Evolutionary conservation across 805 yeast species (phyloP).

Genomic region (Lipomyces anomalus): DNA sequence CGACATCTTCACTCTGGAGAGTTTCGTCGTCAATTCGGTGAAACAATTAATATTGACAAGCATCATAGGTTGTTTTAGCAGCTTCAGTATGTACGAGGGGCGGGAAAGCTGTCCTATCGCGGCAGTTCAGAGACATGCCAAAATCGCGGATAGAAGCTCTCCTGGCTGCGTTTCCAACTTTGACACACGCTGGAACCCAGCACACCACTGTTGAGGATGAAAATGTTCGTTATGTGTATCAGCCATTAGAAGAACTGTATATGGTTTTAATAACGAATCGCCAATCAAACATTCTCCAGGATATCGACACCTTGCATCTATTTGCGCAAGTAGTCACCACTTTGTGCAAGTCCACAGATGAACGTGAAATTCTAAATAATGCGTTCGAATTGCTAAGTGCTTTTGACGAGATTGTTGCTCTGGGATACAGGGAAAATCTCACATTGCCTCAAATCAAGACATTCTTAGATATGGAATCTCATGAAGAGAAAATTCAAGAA

Average conservation of each 20-base stretch:
- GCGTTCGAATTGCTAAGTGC: slow-evolving; percentile 88
- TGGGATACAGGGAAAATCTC: slow-evolving; percentile 87
- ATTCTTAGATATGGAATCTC: slow-evolving; percentile 94
- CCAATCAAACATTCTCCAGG: slow-evolving; percentile 87
- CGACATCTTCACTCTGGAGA: no score
- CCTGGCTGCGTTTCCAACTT: slow-evolving; percentile 76
- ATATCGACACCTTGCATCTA: slow-evolving; percentile 82
- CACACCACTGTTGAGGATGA: slow-evolving; percentile 94
- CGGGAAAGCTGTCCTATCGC: slow-evolving; percentile 81
- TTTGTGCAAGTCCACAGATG: slow-evolving; percentile 66
- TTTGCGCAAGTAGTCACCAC: slow-evolving; percentile 78
- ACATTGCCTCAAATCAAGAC: slow-evolving; percentile 77
- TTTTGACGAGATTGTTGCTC: slow-evolving; percentile 84
- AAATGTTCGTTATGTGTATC: slow-evolving; percentile 86
- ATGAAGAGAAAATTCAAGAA: slow-evolving; percentile 97
- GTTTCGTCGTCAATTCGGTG: no score
- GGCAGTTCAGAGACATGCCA: slow-evolving; percentile 83
- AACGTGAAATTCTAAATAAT: slow-evolving; percentile 71
- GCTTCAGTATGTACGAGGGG: slow-evolving; percentile 91
- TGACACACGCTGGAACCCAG: slow-evolving; percentile 67
- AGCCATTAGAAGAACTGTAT: slow-evolving; percentile 90
- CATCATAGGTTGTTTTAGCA: slow-evolving; percentile 47
- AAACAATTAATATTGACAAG: no score
- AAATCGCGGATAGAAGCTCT: slow-evolving; percentile 82
- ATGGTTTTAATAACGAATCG: slow-evolving; percentile 86